Percentiles rank a stretch among this genome's conserved stretches.
Conservation (phyloP, 1,139 yeast genomes). For the Diutina ranongensis region DNA sequence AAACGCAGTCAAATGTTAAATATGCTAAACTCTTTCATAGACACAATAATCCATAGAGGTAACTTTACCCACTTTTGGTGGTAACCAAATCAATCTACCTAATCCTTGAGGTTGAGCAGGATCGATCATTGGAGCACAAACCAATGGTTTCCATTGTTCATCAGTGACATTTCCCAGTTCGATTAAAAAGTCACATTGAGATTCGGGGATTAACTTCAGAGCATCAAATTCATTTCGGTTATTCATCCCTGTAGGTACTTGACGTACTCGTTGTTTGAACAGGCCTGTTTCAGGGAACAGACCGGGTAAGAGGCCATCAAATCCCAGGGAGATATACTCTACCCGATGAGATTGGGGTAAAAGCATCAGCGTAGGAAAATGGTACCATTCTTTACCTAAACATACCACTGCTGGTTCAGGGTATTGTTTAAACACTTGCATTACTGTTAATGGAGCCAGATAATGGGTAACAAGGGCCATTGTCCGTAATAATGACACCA, state of each 20-base stretch:
- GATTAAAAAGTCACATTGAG: slow-evolving; percentile 45
- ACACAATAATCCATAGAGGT: slow-evolving; percentile 36
- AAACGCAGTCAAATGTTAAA: not conserved
- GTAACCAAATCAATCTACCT: slow-evolving; percentile 37
- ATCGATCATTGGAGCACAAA: slow-evolving; percentile 35
- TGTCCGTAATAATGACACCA: slow-evolving; percentile 27
- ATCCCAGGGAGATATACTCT: slow-evolving; percentile 63
- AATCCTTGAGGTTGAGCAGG: slow-evolving; percentile 36
- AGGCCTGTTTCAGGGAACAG: slow-evolving; percentile 47
- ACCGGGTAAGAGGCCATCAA: slow-evolving; percentile 82
- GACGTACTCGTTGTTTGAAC: slow-evolving; percentile 20
- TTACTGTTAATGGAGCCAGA: slow-evolving; percentile 45
- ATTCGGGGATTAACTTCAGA: slow-evolving; percentile 34
- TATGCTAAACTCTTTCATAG: slow-evolving; percentile 11
- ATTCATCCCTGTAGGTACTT: slow-evolving; percentile 57
- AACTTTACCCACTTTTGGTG: slow-evolving; percentile 20
- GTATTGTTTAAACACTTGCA: slow-evolving; percentile 20
- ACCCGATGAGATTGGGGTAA: slow-evolving; percentile 50
- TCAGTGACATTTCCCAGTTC: slow-evolving; percentile 28
- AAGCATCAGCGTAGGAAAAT: slow-evolving; percentile 81
- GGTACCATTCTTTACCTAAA: slow-evolving; percentile 91
- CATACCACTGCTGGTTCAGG: slow-evolving; percentile 34
- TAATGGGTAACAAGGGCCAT: slow-evolving; percentile 40
- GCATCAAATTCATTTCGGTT: slow-evolving; percentile 51
- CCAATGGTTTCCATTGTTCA: slow-evolving; percentile 29